Evolutionary conservation across 2,329 filamentous ascomycete genomes (phyloP).

Genomic region (Neofusicoccum kwambonambiense): DNA sequence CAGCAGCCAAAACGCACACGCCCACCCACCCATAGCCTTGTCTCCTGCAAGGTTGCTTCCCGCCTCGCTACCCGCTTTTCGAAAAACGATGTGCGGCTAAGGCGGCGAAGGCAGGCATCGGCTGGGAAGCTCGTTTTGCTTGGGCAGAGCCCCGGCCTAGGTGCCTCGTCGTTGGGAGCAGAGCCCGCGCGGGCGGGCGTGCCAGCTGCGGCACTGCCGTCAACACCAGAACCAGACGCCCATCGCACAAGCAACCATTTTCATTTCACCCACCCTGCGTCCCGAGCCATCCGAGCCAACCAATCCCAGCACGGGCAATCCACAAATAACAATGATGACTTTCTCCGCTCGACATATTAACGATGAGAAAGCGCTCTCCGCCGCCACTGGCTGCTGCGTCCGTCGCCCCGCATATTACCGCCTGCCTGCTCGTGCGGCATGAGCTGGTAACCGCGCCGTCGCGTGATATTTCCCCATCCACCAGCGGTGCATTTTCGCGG

Average conservation of each 20-base stretch:
- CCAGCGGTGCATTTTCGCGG: background rate
- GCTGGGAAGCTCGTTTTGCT: background rate
- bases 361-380: background rate
- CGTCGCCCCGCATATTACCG: background rate
- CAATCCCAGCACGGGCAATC: too few relatives aligned
- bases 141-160: background rate
- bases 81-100: constrained; percentile 12
- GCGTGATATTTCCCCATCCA: background rate
- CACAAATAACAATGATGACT: background rate
- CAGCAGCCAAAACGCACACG: background rate
- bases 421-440: background rate
- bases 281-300: background rate
- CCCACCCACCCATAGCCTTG: background rate
- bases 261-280: background rate
- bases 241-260: background rate
- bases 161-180: background rate
- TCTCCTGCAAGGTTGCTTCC: constrained; percentile 8
- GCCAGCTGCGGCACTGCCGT: background rate
- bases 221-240: background rate
- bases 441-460: background rate
- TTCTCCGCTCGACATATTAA: background rate
- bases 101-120: background rate
- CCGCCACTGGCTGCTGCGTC: background rate
- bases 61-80: constrained; percentile 15
- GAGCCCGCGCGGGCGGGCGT: background rate